Evolutionary conservation across 768 basidiomycete genomes (phyloP), one percentile per base, ranked within the genome.

Genomic region (Amylocystis lapponica): DNA sequence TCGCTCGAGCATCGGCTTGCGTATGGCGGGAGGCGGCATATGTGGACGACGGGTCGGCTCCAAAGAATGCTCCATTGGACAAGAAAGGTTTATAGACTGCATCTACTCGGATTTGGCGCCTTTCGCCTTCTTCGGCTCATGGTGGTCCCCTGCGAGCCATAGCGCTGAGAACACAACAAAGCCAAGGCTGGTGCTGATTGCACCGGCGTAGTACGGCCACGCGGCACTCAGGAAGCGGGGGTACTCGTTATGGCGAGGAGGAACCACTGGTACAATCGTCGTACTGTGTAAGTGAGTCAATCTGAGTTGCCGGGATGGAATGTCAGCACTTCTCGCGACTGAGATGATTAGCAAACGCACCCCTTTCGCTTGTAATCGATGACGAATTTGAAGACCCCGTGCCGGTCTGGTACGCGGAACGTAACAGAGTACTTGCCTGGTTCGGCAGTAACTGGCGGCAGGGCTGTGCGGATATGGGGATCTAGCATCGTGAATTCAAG

Each of bases 401-500:
- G 96, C 41, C 94, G 74, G 64, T 98, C 95, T 6, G 96, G 96
- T 2, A 81, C 83, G 31, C 80, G 81, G 81, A 99, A 95, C 12
- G 77, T 78, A n/a, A 81, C 78, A 12, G 78, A 74, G 67, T 93
- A 97, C 52, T 75, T 70, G 19, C 85, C 84, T 3, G 82, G 76
- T 20, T 65, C 50, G 1, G 74, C 75, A 4, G 67, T 41, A 8
- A 80, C 76, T 10, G 84, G 72, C 10, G 63, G 69, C 9, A 99
- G 73, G 6, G 84, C 66, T 12, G 82, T 90, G 27, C 96, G 89
- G 47, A 98, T 69, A 63, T 96, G 93, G 1, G 96, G 96, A 62
- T 99, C 96, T 30, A 99, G 80, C 96, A 99, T 99, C 17, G 92
- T 95, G 61, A 98, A 97, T 54, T 95, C 94, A 39, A 98, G 72